Conservation (phyloP, 176 grass and related monocot species). For the Echinochloa phyllopogon region DNA sequence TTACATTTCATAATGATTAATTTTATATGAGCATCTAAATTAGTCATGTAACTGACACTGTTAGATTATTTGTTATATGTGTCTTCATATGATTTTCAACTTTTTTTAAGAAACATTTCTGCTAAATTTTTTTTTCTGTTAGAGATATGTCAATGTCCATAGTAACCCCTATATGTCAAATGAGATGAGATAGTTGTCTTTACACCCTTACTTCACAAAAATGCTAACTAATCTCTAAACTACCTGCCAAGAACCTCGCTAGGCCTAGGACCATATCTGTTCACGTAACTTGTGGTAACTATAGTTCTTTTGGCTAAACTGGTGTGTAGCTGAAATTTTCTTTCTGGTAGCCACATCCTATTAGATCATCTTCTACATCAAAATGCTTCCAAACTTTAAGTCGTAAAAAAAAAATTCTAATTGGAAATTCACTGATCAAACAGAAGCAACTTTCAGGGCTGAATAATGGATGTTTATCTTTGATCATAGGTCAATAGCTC, state of each 20-base stretch:
- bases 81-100: not conserved
- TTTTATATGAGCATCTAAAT: not conserved
- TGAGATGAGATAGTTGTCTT: not conserved
- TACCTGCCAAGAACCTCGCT: not conserved
- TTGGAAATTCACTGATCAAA: conserved; percentile 9
- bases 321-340: not conserved
- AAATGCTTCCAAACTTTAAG: not conserved
- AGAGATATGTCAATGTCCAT: not conserved
- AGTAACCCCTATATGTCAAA: not conserved
- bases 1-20: conserved; percentile 4
- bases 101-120: too few relatives aligned
- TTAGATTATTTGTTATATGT: not conserved
- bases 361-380: not conserved
- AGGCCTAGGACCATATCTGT: not conserved
- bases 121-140: not conserved
- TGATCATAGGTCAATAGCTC: conserved; percentile 56
- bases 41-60: not conserved
- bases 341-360: not conserved
- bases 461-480: conserved; percentile 27
- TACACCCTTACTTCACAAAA: not conserved
- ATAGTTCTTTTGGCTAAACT: conserved; percentile 16
- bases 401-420: not conserved
- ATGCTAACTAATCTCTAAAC: not conserved
- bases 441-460: not conserved
- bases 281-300: not conserved